phyloP scores from a whole-genome alignment of 176 grass and related monocot species.

The Carex scoparia region DNA sequence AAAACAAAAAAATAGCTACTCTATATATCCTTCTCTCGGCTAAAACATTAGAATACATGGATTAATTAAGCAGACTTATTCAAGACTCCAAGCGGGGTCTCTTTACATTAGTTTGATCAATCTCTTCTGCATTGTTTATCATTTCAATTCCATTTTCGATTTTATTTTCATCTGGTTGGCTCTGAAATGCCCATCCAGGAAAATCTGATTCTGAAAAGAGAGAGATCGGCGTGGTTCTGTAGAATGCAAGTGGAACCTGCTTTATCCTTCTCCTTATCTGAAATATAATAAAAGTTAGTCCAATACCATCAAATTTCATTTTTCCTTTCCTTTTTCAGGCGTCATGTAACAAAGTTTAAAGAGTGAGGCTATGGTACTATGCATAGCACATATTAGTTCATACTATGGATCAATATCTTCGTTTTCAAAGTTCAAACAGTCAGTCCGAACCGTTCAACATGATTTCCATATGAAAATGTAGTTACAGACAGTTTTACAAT shows the following conservation, averaged over 20 bases:
- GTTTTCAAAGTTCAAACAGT: no score
- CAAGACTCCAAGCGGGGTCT: slow-evolving; percentile 37
- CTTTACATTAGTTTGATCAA: slow-evolving; percentile 28
- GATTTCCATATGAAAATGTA: no score
- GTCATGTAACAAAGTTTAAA: slow-evolving; percentile 35
- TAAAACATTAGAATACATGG: background rate
- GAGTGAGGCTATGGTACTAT: no score
- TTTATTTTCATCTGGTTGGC: slow-evolving; percentile 15
- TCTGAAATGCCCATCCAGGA: slow-evolving; percentile 68
- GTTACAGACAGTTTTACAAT: no score
- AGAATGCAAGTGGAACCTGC: slow-evolving; percentile 94
- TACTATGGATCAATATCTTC: no score
- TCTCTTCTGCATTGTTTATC: slow-evolving; percentile 1
- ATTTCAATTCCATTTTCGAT: slow-evolving; percentile 22
- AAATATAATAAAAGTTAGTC: slow-evolving; percentile 26
- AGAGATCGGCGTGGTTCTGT: slow-evolving; percentile 56
- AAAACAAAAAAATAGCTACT: background rate
- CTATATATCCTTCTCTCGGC: background rate
- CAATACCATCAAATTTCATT: background rate
- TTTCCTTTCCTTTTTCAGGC: background rate
- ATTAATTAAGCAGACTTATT: background rate
- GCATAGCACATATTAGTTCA: no score
- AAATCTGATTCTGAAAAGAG: slow-evolving; percentile 74
- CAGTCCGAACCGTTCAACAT: no score
- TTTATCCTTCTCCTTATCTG: slow-evolving; percentile 80